Conservation (phyloP, 2,329 filamentous ascomycete genomes). For the Sclerotinia subarctica region DNA sequence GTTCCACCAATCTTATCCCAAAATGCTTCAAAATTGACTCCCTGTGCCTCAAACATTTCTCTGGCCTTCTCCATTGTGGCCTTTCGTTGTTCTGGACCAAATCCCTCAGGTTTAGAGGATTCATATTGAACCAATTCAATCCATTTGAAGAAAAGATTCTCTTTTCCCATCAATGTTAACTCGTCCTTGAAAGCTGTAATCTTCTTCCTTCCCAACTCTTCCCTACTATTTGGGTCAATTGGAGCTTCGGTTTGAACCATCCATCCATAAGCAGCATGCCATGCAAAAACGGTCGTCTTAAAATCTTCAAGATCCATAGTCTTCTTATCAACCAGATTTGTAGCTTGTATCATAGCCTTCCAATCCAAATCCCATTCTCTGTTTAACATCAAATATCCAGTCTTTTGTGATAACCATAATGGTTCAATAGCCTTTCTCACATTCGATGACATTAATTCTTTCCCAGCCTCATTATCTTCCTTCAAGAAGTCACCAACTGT, state of each 20-base stretch:
- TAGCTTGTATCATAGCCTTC: slow-evolving; percentile 71
- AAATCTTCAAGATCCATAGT: slow-evolving; percentile 62
- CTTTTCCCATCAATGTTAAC: slow-evolving; percentile 73
- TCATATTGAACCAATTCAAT: slow-evolving; percentile 91
- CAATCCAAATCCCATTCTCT: slow-evolving; percentile 87
- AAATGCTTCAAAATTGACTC: slow-evolving; percentile 78
- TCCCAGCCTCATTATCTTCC: slow-evolving; percentile 48
- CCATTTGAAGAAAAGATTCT: slow-evolving; percentile 87
- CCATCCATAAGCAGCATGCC: slow-evolving; percentile 68
- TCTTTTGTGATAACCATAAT: slow-evolving; percentile 68
- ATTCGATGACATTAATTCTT: slow-evolving; percentile 57
- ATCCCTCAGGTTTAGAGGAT: slow-evolving; percentile 72
- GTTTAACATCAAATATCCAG: slow-evolving; percentile 83
- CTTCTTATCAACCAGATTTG: slow-evolving; percentile 64
- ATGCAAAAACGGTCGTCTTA: slow-evolving; percentile 65
- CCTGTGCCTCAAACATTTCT: slow-evolving; percentile 69
- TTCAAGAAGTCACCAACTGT: slow-evolving; percentile 42
- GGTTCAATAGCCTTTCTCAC: slow-evolving; percentile 68
- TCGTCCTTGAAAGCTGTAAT: slow-evolving; percentile 78
- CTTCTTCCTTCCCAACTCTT: slow-evolving; percentile 66
- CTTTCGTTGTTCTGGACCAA: slow-evolving; percentile 70
- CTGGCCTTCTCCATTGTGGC: slow-evolving; percentile 71
- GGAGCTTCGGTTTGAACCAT: slow-evolving; percentile 61
- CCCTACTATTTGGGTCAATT: slow-evolving; percentile 46
- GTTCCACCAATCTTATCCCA: slow-evolving; percentile 68